Base-by-base conservation (phyloP, 306 rosid species). In the Corylus avellana region DNA sequence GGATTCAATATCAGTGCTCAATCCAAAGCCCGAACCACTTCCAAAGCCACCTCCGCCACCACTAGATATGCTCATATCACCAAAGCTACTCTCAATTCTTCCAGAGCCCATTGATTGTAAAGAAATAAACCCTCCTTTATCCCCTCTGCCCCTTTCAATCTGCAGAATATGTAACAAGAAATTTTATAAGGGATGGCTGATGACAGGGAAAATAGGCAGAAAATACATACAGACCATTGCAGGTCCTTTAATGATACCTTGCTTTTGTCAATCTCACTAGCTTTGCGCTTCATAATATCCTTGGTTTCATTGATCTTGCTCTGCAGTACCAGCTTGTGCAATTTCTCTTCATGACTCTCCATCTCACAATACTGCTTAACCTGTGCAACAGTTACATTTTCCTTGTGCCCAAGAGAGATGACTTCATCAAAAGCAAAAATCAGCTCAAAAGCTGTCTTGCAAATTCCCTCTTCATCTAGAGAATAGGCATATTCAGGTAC, bases 221-320 rank as follows among this genome's bases (percentile, higher is more conserved):
- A 53, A 74, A 27, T 35, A 46, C 62, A 48, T 61, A 74, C 55
- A 57, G n/a, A 64, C 14, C 53, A 76, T 71, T 61, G 42, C 79
- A 78, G 12, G 49, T 17, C 58, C 44, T 77, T 37, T 29, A 20
- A 12, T 72, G 79, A 79, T 84, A 95, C 98, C 98, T 95, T 95
- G 98, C 97, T 95, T 83, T 95, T 95, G 88, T 95, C 98, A 85
- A 95, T 95, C 88, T 95, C 98, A 88, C 89, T 95, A 72, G 98
- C 98, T 86, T 95, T 95, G 54, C 94, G 94, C 86, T 91, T 95
- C 98, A 95, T 95, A 72, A 84, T 86, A 87, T 95, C 98, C 93
- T 93, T 92, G 71, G 98, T 95, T 75, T 95, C 98, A 77, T 95
- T 91, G 70, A 95, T 91, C 89, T 95, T 93, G 90, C 96, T 95